Conservation (phyloP, 2,329 filamentous ascomycete genomes). For the Zalaria obscura region DNA sequence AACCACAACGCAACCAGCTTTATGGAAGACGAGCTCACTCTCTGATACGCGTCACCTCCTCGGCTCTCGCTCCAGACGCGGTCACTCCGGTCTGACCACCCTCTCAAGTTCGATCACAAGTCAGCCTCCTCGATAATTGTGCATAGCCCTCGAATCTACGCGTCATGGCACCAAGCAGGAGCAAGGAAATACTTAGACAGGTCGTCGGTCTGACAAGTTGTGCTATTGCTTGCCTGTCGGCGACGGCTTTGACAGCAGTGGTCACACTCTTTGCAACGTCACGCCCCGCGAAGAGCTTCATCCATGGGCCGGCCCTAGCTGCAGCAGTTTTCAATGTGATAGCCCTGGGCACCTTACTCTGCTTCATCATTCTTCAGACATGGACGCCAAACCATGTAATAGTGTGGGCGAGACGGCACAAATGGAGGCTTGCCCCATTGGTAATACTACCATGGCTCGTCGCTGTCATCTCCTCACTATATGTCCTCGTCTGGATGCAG, state of each 20-base stretch:
- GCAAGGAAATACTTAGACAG: background rate
- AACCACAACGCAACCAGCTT: background rate
- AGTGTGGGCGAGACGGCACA: background rate
- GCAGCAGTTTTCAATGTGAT: constrained; percentile 9
- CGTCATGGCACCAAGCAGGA: constrained; percentile 1
- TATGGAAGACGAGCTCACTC: background rate
- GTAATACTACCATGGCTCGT: constrained; percentile 6
- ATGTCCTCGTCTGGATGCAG: constrained; percentile 8
- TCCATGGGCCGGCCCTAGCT: constrained; percentile 6
- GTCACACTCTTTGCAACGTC: constrained; percentile 6
- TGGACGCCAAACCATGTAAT: background rate
- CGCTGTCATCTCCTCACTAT: constrained; percentile 10
- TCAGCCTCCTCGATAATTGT: background rate
- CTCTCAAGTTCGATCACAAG: background rate
- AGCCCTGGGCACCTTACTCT: constrained; percentile 5
- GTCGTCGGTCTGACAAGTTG: constrained; percentile 4
- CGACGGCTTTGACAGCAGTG: constrained; percentile 1
- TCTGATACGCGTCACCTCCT: background rate
- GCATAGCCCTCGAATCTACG: background rate
- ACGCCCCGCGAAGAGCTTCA: background rate
- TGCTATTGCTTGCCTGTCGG: constrained; percentile 2
- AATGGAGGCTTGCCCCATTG: background rate
- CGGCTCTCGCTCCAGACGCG: no score
- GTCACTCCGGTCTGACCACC: no score
- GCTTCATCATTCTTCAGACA: constrained; percentile 4